Percentiles rank a stretch among this genome's conserved stretches.
These are phyloP conservation scores for Otatea glauca DNA, from an alignment of 176 grass and related monocot species.

Conservation along the genomic window DNA sequence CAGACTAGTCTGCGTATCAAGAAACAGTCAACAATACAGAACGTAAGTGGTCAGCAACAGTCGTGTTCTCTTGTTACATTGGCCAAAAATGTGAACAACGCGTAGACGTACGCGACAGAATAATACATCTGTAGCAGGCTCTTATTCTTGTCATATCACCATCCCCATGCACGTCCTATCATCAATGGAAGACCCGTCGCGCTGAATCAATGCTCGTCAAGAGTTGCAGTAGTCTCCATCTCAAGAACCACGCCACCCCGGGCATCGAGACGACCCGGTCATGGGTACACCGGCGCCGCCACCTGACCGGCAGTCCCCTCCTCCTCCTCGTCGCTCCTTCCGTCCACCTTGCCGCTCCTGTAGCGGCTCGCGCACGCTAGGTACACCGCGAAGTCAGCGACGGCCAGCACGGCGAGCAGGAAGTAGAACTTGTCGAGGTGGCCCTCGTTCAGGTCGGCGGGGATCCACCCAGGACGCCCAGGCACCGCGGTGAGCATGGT, in stretches of 20 bases:
- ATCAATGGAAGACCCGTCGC: constrained; percentile 44
- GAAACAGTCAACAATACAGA: constrained; percentile 5
- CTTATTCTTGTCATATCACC: constrained; percentile 45
- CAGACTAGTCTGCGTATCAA: not conserved
- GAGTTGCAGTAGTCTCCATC: constrained; percentile 33
- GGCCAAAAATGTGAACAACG: constrained; percentile 34
- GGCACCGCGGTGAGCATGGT: constrained; percentile 57
- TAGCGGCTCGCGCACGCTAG: constrained; percentile 63
- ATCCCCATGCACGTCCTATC: constrained; percentile 41
- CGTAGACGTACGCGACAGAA: not conserved
- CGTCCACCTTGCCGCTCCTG: constrained; percentile 59
- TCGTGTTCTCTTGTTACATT: constrained; percentile 33
- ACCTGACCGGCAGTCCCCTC: not conserved
- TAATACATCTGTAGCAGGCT: not conserved
- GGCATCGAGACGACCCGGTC: not conserved
- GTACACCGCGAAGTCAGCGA: constrained; percentile 69
- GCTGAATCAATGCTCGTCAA: not conserved
- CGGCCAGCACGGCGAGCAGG: constrained; percentile 64
- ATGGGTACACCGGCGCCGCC: constrained; percentile 7
- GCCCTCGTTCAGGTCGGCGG: constrained; percentile 71
- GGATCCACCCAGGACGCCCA: constrained; percentile 71
- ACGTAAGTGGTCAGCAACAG: constrained; percentile 42
- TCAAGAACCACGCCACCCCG: constrained; percentile 39
- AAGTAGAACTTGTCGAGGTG: constrained; percentile 94
- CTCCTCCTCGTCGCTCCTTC: constrained; percentile 46